A percentile compares a stretch with the other conserved stretches of the same genome.
Evolutionary conservation across 140 eudicot species (phyloP).

Genomic region (Senecio squalidus): DNA sequence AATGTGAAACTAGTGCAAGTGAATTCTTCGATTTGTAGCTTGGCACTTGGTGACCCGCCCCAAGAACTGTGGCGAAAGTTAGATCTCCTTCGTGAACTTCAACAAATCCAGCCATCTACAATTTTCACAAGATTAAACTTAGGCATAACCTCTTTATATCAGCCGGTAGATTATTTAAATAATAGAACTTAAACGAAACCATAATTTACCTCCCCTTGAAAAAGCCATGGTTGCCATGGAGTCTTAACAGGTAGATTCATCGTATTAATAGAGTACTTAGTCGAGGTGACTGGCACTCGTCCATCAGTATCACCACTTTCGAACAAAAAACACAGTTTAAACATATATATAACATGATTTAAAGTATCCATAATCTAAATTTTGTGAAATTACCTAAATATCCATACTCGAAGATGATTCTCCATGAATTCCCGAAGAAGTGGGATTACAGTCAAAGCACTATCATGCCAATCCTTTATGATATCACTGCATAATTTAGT

Average conservation of each 20-base stretch:
- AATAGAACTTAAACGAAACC: not conserved
- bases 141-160: not conserved
- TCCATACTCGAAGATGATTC: slow-evolving; percentile 71
- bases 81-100: slow-evolving; percentile 58
- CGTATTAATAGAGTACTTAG: slow-evolving; percentile 38
- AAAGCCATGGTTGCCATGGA: slow-evolving; percentile 62
- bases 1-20: slow-evolving; percentile 52
- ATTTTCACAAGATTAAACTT: slow-evolving; percentile 2
- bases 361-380: not conserved
- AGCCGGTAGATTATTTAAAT: not conserved
- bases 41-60: slow-evolving; percentile 93
- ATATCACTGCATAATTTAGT: slow-evolving; percentile 36
- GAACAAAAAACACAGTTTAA: not conserved
- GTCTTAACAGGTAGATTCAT: slow-evolving; percentile 51
- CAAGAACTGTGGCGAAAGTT: slow-evolving; percentile 74
- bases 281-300: slow-evolving; percentile 68
- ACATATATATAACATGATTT: not conserved
- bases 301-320: slow-evolving; percentile 79
- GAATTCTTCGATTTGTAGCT: slow-evolving; percentile 64
- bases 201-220: slow-evolving; percentile 39
- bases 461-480: slow-evolving; percentile 41
- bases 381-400: slow-evolving; percentile 52
- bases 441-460: slow-evolving; percentile 64
- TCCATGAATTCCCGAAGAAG: slow-evolving; percentile 52
- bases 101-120: slow-evolving; percentile 63